Base-by-base conservation (phyloP, 768 basidiomycete genomes). In the Tulasnella sp. region DNA sequence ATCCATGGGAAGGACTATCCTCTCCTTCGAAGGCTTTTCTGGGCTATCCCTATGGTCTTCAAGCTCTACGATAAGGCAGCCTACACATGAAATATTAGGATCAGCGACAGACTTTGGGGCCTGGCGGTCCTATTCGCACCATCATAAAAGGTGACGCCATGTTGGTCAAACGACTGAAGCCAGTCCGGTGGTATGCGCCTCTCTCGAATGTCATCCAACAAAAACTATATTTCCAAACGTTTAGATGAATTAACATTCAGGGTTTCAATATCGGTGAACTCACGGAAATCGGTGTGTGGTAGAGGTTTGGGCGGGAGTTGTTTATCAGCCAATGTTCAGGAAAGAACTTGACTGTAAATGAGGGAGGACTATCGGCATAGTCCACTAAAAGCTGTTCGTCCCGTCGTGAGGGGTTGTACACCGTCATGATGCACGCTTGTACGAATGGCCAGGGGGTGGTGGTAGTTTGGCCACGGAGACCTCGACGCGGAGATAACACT, bases 141-240 rank as follows among this genome's bases (percentile, higher is more conserved):
- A 81, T 94, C 91, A 82, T 94, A 95, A 82, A 93, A 95, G 29
- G 92, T 91, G 3, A 93, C 86, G 76, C 86, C 86, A 3, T 89
- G 88, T 29, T 86, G 83, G 78, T 95, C 91, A 79, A 95, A 93
- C 37, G 93, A 83, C 77, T 93, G 91, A 15, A 94, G 85, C 81
- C 93, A 93, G 83, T 95, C 93, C 38, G 91, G 89, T 15, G 93
- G 93, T 85, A 95, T 94, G 68, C 93, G 87, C 79, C 92, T 89
- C 9, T 90, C 90, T 68, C 92, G 88, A 74, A 95, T 90, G 81
- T 95, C 93, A 80, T 95, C 93, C 52, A 95, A 85, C 8, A 95
- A 83, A 67, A 91, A 90, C 93, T 94, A 64, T 1, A 29, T 42
- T 67, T 6, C 12, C 12, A 25, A 29, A 11, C 5, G n/a, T 36